These are phyloP conservation scores for Pyrus hybrid DNA, from an alignment of 331 rosid species.

Conservation along the genomic window DNA sequence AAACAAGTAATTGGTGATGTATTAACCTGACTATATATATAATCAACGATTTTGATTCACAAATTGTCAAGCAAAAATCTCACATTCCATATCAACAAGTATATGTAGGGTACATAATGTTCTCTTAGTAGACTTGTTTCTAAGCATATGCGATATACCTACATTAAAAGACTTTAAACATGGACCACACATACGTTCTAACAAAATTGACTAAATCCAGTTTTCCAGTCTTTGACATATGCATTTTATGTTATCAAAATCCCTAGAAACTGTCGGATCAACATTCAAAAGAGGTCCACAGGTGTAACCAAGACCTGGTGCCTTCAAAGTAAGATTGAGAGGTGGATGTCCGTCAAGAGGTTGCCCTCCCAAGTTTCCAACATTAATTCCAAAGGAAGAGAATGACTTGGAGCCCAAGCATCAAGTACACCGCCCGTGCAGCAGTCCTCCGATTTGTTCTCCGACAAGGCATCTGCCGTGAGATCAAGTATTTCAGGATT, in stretches of 20 bases:
- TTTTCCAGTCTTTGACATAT: neutral
- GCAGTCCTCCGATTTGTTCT: conserved; percentile 48
- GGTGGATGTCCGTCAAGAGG: conserved; percentile 33
- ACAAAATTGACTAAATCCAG: neutral
- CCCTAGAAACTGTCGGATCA: conserved; percentile 44
- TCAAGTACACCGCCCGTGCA: conserved; percentile 68
- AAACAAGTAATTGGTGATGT: conserved; percentile 1
- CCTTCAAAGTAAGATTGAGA: conserved; percentile 45
- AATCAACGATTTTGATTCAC: neutral
- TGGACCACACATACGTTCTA: neutral
- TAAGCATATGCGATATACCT: no score
- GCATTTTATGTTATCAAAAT: neutral
- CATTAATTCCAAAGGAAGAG: conserved; percentile 63
- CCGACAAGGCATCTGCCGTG: conserved; percentile 23
- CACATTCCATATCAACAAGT: no score
- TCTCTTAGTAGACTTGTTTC: no score
- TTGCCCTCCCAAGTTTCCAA: conserved; percentile 29
- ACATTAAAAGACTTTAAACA: neutral
- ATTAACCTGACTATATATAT: neutral
- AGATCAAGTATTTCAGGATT: conserved; percentile 53
- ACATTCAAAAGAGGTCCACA: conserved; percentile 49
- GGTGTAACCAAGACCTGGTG: conserved; percentile 81
- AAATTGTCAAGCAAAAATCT: neutral
- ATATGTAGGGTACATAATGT: no score
- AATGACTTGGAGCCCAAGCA: conserved; percentile 38